Evolutionary conservation across 164 flowering plant species (phyloP).

Genomic region (Annona squamosa): DNA sequence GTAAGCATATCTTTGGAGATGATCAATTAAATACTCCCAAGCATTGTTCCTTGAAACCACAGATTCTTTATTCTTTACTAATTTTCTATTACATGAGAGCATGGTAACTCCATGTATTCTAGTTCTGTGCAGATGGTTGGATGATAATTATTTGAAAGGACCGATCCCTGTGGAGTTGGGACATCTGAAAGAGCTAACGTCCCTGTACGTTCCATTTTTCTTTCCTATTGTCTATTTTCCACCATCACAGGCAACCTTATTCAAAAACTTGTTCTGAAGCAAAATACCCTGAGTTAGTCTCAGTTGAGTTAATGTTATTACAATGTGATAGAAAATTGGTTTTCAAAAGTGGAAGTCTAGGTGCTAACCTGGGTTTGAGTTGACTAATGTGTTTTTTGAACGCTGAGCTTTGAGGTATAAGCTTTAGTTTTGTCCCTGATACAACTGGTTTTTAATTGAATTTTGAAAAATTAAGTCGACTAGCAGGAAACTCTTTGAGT

Average conservation of each 20-base stretch:
- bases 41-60: not conserved
- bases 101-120: not conserved
- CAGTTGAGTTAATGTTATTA: not conserved
- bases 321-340: not conserved
- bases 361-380: not conserved
- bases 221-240: not conserved
- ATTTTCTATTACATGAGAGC: not conserved
- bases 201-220: not conserved
- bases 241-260: not conserved
- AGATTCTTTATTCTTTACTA: not conserved
- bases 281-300: not conserved
- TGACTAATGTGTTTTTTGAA: not conserved
- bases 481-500: not conserved
- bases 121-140: not conserved
- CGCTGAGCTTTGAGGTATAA: not conserved
- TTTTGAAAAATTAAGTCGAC: not conserved
- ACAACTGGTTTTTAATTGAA: not conserved
- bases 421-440: not conserved
- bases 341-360: not conserved
- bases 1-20: slow-evolving; percentile 2
- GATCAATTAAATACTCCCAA: not conserved
- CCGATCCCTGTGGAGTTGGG: not conserved
- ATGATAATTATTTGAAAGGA: not conserved
- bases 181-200: not conserved
- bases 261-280: not conserved